Conservation (phyloP, 805 yeast species). For the Dipodascus albidus region DNA sequence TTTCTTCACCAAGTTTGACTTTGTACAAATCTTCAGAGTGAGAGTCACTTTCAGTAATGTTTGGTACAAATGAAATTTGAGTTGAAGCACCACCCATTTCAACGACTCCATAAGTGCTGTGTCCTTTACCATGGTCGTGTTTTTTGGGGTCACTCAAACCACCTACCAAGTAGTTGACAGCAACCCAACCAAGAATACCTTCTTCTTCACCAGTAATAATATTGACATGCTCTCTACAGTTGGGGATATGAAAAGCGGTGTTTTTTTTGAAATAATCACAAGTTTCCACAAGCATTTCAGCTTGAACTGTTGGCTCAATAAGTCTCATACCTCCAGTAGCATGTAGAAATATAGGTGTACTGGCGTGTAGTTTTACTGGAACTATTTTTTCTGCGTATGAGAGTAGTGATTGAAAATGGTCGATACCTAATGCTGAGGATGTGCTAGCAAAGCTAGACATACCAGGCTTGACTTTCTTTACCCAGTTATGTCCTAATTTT, state of each 20-base stretch:
- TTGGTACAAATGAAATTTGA: slow-evolving; percentile 55
- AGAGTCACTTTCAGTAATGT: slow-evolving; percentile 32
- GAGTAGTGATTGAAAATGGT: slow-evolving; percentile 40
- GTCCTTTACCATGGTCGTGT: slow-evolving; percentile 33
- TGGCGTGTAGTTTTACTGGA: slow-evolving; percentile 45
- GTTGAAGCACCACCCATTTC: slow-evolving; percentile 61
- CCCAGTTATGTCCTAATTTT: slow-evolving; percentile 28
- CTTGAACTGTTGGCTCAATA: slow-evolving; percentile 39
- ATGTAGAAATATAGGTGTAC: slow-evolving; percentile 61
- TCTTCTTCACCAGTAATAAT: slow-evolving; percentile 55
- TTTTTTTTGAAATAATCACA: slow-evolving; percentile 39
- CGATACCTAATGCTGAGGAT: slow-evolving; percentile 35
- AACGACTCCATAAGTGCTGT: slow-evolving; percentile 42
- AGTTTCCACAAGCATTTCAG: slow-evolving; percentile 34
- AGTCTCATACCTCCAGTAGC: slow-evolving; percentile 62
- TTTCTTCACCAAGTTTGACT: slow-evolving; percentile 29
- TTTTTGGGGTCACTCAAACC: slow-evolving; percentile 28
- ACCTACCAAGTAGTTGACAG: slow-evolving; percentile 45
- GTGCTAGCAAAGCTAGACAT: slow-evolving; percentile 36
- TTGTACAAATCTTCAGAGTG: slow-evolving; percentile 37
- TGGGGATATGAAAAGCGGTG: slow-evolving; percentile 46
- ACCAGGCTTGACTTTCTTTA: slow-evolving; percentile 44
- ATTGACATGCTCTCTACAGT: slow-evolving; percentile 47
- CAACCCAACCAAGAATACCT: slow-evolving; percentile 58
- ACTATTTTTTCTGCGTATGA: slow-evolving; percentile 37